Conservation (phyloP, 2,329 filamentous ascomycete species). For the Phyllachora maydis region DNA sequence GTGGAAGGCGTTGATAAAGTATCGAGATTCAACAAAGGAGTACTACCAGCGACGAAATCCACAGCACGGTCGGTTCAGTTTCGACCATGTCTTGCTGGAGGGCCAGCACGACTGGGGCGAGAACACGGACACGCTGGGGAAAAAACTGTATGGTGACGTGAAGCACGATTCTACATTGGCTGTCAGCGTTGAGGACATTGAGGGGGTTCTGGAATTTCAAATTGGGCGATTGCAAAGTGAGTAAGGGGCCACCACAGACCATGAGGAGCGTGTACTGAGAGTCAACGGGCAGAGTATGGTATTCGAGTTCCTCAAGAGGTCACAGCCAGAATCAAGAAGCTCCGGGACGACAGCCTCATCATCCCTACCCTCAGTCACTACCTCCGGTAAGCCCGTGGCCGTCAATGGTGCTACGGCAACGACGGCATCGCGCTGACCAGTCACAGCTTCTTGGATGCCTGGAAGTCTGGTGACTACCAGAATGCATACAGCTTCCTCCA, state of each 20-base stretch:
- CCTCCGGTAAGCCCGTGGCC: conserved; percentile 29
- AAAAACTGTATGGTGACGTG: no score
- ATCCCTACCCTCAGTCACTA: conserved; percentile 59
- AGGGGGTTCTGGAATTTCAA: conserved; percentile 69
- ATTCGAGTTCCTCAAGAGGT: conserved; percentile 58
- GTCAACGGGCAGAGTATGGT: conserved; percentile 45
- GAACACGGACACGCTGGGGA: conserved; percentile 6
- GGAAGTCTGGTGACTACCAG: conserved; percentile 77
- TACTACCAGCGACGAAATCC: conserved; percentile 44
- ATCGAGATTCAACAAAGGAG: conserved; percentile 53
- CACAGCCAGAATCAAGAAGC: conserved; percentile 44
- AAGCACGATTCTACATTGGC: conserved; percentile 12
- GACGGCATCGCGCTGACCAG: conserved; percentile 2
- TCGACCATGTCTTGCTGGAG: conserved; percentile 32
- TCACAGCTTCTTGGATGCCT: conserved; percentile 67
- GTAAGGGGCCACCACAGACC: conserved; percentile 5
- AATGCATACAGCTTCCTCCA: conserved; percentile 82
- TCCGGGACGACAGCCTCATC: conserved; percentile 46
- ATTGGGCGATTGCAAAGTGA: conserved; percentile 70
- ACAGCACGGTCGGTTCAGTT: conserved; percentile 31
- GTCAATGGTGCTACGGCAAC: conserved; percentile 3
- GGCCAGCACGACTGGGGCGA: conserved; percentile 29
- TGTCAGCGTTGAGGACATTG: conserved; percentile 61
- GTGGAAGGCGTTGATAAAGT: conserved; percentile 68
- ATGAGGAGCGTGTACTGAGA: neutral